These are phyloP conservation scores for Phytophthora constricta DNA, from an alignment of 352 stramenopile genomes.

Conservation along the genomic window DNA sequence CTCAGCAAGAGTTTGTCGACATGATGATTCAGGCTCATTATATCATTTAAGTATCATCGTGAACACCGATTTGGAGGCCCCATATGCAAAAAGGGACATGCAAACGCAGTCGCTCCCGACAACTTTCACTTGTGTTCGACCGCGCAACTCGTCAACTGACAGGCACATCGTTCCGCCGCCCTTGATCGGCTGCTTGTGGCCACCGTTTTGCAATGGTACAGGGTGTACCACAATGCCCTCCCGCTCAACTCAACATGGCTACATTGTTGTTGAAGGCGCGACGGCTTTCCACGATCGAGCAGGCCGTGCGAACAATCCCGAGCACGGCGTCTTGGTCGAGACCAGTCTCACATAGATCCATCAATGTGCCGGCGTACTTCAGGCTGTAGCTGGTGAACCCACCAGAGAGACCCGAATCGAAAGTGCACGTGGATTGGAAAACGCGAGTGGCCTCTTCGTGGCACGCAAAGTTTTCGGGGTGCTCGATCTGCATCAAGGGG, in stretches of 20 bases:
- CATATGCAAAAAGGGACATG: constrained; percentile 14
- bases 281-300: constrained; percentile 16
- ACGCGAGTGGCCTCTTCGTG: constrained; percentile 38
- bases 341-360: constrained; percentile 51
- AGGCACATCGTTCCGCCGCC: not conserved
- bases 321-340: constrained; percentile 34
- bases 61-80: constrained; percentile 34
- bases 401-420: constrained; percentile 36
- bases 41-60: constrained; percentile 81
- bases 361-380: constrained; percentile 60
- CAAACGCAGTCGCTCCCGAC: not conserved
- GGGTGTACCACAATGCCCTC: constrained; percentile 1
- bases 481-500: constrained; percentile 38
- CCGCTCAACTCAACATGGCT: constrained; percentile 30
- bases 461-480: constrained; percentile 39
- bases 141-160: constrained; percentile 32
- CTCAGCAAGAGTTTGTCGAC: constrained; percentile 73
- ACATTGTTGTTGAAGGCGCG: constrained; percentile 28
- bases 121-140: not conserved
- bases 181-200: constrained; percentile 19
- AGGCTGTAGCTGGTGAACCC: constrained; percentile 75
- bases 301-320: constrained; percentile 43
- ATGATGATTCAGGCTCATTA: constrained; percentile 82
- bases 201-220: constrained; percentile 27
- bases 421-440: constrained; percentile 41